Evolutionary conservation across 495 filamentous ascomycete species (phyloP), one percentile per base, ranked within the genome.

Genomic region (Lasiosphaeris hirsuta): DNA sequence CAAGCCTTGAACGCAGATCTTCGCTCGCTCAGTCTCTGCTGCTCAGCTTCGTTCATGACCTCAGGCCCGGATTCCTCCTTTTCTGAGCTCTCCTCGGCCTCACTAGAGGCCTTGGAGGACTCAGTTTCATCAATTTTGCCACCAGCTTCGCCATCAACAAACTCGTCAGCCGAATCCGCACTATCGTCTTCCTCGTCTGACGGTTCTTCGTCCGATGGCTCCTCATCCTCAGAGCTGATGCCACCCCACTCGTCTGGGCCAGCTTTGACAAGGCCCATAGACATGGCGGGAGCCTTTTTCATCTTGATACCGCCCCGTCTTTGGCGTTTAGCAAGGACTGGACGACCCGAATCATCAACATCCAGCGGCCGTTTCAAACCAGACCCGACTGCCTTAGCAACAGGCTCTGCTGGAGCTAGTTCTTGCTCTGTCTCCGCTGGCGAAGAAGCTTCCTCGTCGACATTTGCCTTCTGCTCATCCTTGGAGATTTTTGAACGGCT

Each of bases 361-460:
- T 96, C 89, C 15, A 97, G 76, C 13, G 92, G 89, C 46, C 92
- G 83, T 66, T 97, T 97, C 48, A 98, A 69, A 8, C 94, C 94
- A 63, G 85, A 87, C 35, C 94, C 94, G 58, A 85, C 65, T 54
- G 68, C 43, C 15, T 70, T 51, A n/a, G 64, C 58, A 23, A 67
- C 33, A 7, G 61, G 15, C 8, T 65, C 63, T 40, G 56, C 45
- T 0, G 56, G 41, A 23, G 42, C 42, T 10, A 47, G n/a, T 14
- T 7, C 34, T 36, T 23, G 51, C 39, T 13, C 18, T 18, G 43
- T 3, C 18, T 49, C 19, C 2, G 41, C 50, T 8, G 50, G 10
- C 0, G 42, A 43, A 40, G 54, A n/a, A 8, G 46, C 17, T 33
- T 15, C 41, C 36, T 51, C 43, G 52, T 10, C 39, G 23, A 53